Percentiles rank a stretch among this genome's conserved stretches.
Evolutionary conservation across 257 asterid genomes (phyloP).

Genomic region (Leptodermis oblonga): DNA sequence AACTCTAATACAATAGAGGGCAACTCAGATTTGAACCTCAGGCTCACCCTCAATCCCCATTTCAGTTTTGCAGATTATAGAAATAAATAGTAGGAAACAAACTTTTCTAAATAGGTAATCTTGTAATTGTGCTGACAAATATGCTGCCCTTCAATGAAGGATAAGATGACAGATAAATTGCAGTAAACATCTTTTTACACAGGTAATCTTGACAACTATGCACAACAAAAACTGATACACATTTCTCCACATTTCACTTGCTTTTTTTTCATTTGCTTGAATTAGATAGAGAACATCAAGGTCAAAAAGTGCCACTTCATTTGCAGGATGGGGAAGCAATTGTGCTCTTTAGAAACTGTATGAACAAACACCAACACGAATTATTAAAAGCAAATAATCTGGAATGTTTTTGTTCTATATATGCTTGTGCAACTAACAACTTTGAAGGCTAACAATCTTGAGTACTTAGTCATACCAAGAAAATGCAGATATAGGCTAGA

Average conservation of each 20-base stretch:
- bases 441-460: neutral
- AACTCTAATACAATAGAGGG: too few species aligned
- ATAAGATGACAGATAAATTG: neutral
- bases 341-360: neutral
- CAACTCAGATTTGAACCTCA: too few species aligned
- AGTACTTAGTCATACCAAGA: neutral
- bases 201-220: neutral
- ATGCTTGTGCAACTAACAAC: neutral
- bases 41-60: too few species aligned
- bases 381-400: neutral
- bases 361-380: neutral
- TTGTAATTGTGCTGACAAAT: too few species aligned
- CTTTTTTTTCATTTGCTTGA: neutral
- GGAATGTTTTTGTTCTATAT: neutral
- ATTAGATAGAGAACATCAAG: neutral
- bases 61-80: too few species aligned
- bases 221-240: neutral
- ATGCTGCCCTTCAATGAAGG: neutral
- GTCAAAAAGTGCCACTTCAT: neutral
- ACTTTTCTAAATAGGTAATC: too few species aligned
- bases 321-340: neutral
- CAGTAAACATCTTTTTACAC: neutral
- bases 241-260: neutral
- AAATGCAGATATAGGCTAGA: neutral
- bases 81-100: too few species aligned